Conservation (phyloP, 371 early-diverging fungal genomes). For the Mortierella sp. region DNA sequence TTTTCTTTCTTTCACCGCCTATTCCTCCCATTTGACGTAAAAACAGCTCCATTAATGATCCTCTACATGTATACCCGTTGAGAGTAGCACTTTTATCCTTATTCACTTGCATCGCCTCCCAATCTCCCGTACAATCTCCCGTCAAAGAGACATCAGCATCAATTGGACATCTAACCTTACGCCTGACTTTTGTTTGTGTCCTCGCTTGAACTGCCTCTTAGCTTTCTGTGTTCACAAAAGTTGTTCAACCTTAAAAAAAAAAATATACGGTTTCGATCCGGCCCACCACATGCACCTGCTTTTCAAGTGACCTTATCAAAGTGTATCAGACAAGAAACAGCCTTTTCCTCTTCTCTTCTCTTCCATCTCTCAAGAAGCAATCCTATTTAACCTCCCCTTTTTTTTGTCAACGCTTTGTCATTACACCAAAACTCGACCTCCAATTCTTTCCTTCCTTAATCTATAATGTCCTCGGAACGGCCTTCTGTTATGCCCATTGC, state of each 20-base stretch:
- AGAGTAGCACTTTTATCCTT: too few species aligned
- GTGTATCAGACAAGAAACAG: background rate
- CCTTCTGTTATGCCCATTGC: slow-evolving; percentile 39
- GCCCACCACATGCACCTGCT: background rate
- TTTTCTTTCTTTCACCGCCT: too few species aligned
- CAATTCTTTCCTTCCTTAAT: background rate
- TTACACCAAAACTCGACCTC: background rate
- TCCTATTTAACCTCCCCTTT: background rate
- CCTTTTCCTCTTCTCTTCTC: background rate
- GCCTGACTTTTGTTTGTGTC: background rate
- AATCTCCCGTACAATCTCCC: background rate
- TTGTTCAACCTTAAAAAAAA: background rate
- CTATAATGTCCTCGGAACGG: slow-evolving; percentile 24
- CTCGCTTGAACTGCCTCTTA: too few species aligned
- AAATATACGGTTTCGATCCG: slow-evolving; percentile 13
- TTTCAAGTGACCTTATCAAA: background rate
- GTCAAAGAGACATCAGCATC: background rate
- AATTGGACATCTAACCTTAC: background rate
- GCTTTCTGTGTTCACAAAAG: background rate
- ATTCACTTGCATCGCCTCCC: too few species aligned
- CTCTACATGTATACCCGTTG: too few species aligned
- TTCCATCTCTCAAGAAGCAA: background rate
- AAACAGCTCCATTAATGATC: too few species aligned
- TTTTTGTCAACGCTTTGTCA: background rate
- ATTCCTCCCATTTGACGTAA: too few species aligned